Conservation (phyloP, 2,329 filamentous ascomycete species). For the Sarocladium brachiariae region DNA sequence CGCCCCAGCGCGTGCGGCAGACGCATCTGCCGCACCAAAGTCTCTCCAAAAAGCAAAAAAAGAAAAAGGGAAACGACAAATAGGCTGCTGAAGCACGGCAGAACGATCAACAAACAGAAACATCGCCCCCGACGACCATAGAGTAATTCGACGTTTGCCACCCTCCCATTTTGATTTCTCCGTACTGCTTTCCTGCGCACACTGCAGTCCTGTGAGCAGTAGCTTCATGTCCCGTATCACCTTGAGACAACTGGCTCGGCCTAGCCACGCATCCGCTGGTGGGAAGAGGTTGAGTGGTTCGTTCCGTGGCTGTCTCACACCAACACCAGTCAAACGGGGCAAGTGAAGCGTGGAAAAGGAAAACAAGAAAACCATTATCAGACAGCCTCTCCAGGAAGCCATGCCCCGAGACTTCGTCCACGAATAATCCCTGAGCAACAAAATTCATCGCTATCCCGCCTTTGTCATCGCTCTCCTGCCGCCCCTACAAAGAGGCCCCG, state of each 20-base stretch:
- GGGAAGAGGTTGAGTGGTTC: not conserved
- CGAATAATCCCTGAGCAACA: not conserved
- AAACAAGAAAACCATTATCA: not conserved
- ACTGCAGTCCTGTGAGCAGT: not conserved
- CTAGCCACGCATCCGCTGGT: not conserved
- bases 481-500: not conserved
- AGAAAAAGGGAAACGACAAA: too few species aligned
- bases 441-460: not conserved
- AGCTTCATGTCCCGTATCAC: not conserved
- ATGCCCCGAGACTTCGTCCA: not conserved
- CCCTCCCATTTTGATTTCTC: not conserved
- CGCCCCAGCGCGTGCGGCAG: constrained; percentile 3
- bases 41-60: not conserved
- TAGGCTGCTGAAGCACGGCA: not conserved
- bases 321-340: not conserved
- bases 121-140: constrained; percentile 1
- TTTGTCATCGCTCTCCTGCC: not conserved
- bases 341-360: not conserved
- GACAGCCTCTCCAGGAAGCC: constrained; percentile 4
- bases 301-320: not conserved
- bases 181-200: not conserved
- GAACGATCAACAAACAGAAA: too few species aligned
- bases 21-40: not conserved
- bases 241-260: not conserved
- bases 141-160: not conserved